Evolutionary conservation across 352 stramenopile genomes (phyloP).

Genomic region (Pythium brassicae): DNA sequence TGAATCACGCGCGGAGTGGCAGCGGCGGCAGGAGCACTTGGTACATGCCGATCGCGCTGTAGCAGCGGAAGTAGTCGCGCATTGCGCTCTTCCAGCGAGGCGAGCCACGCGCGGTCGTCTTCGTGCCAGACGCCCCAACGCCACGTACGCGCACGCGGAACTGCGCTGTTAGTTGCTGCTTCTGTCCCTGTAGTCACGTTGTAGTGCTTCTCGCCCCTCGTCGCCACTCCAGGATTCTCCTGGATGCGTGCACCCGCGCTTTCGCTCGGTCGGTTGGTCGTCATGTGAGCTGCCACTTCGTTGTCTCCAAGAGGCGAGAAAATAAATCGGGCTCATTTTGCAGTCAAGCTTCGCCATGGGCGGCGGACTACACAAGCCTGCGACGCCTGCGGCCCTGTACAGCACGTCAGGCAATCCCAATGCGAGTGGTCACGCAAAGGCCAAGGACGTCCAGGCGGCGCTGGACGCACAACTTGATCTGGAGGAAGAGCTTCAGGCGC

Average conservation of each 20-base stretch:
- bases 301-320: too few relatives aligned
- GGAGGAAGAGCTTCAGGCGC: slow-evolving; percentile 55
- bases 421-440: slow-evolving; percentile 7
- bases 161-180: neutral
- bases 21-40: neutral
- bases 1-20: slow-evolving; percentile 50
- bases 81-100: slow-evolving; percentile 19
- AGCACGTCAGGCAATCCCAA: slow-evolving; percentile 9
- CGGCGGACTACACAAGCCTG: slow-evolving; percentile 35
- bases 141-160: slow-evolving; percentile 10
- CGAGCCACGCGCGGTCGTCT: slow-evolving; percentile 22
- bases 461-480: slow-evolving; percentile 45
- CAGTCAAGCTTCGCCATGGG: slow-evolving; percentile 27
- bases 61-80: slow-evolving; percentile 4
- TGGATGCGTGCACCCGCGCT: too few relatives aligned
- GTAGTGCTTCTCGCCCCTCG: neutral
- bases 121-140: slow-evolving; percentile 32
- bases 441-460: slow-evolving; percentile 1
- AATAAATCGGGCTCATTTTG: too few relatives aligned
- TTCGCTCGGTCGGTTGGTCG: too few relatives aligned
- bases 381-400: slow-evolving; percentile 7
- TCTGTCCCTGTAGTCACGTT: neutral
- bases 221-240: too few relatives aligned
- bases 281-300: neutral
- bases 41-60: neutral